Percentiles rank a stretch among this genome's conserved stretches.
Conservation (phyloP, 768 basidiomycete genomes). For the Mycena chlorophos region DNA sequence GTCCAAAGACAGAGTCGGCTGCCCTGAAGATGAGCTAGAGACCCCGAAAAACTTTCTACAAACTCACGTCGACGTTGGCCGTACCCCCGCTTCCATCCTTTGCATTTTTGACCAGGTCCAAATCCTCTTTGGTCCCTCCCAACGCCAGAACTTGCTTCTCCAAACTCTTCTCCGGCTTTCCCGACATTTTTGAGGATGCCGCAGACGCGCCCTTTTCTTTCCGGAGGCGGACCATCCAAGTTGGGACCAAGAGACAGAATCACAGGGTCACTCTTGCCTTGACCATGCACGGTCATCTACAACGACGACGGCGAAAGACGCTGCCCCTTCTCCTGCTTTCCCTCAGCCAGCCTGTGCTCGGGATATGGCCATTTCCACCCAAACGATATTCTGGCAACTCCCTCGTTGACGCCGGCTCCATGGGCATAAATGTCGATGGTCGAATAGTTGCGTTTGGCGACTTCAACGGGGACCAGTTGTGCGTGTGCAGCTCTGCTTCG, state of each 20-base stretch:
- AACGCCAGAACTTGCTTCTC: constrained; percentile 40
- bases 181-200: constrained; percentile 15
- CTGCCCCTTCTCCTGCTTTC: constrained; percentile 10
- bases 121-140: constrained; percentile 50
- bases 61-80: constrained; percentile 34
- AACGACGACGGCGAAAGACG: constrained; percentile 15
- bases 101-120: constrained; percentile 43
- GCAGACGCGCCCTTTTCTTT: constrained; percentile 25
- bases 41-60: not conserved
- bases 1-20: constrained; percentile 47
- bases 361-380: constrained; percentile 82
- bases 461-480: constrained; percentile 96
- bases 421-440: constrained; percentile 73
- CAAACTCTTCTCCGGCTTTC: constrained; percentile 20
- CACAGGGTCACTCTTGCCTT: not conserved
- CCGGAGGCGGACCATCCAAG: constrained; percentile 26
- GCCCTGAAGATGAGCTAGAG: constrained; percentile 3
- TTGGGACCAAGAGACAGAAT: not conserved
- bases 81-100: constrained; percentile 34
- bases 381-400: constrained; percentile 84
- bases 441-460: constrained; percentile 90
- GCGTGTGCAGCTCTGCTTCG: constrained; percentile 32
- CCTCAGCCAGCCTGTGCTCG: constrained; percentile 12
- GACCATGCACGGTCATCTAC: constrained; percentile 21
- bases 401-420: constrained; percentile 73